These are phyloP conservation scores for Dendryphion nanum DNA, from an alignment of 2,329 filamentous ascomycete species.

Conservation along the genomic window DNA sequence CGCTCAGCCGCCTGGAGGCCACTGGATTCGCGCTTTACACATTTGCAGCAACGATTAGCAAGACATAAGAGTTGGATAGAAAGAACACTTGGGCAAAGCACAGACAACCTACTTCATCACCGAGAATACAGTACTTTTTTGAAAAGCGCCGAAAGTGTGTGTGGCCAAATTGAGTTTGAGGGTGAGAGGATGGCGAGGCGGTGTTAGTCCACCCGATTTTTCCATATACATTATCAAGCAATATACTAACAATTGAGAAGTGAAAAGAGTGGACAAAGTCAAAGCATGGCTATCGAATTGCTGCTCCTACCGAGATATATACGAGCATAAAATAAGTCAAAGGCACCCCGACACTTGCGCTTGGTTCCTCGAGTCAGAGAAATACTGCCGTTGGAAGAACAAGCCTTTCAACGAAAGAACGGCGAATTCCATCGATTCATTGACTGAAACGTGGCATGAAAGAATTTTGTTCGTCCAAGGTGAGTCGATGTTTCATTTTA, in stretches of 20 bases:
- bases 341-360: slow-evolving; percentile 16
- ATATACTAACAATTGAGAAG: slow-evolving; percentile 8
- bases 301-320: slow-evolving; percentile 9
- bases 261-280: slow-evolving; percentile 24
- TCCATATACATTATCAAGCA: not conserved
- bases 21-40: slow-evolving; percentile 29
- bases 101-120: slow-evolving; percentile 12
- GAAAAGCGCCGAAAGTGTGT: too few species aligned
- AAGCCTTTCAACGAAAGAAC: slow-evolving; percentile 13
- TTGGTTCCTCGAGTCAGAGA: slow-evolving; percentile 23
- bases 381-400: slow-evolving; percentile 26
- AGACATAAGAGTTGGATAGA: slow-evolving; percentile 27
- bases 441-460: slow-evolving; percentile 23
- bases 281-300: slow-evolving; percentile 23
- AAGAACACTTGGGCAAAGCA: slow-evolving; percentile 13
- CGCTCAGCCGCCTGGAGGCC: slow-evolving; percentile 21
- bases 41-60: slow-evolving; percentile 19
- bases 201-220: slow-evolving; percentile 9
- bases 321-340: slow-evolving; percentile 10
- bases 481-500: too few species aligned
- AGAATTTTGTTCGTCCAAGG: slow-evolving; percentile 32
- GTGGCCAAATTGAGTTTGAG: slow-evolving; percentile 13
- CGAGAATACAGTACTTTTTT: slow-evolving; percentile 24
- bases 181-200: slow-evolving; percentile 22
- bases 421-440: slow-evolving; percentile 16